Base-by-base conservation (phyloP, 1,284 basidiomycete genomes). In the Tilletia walkeri region DNA sequence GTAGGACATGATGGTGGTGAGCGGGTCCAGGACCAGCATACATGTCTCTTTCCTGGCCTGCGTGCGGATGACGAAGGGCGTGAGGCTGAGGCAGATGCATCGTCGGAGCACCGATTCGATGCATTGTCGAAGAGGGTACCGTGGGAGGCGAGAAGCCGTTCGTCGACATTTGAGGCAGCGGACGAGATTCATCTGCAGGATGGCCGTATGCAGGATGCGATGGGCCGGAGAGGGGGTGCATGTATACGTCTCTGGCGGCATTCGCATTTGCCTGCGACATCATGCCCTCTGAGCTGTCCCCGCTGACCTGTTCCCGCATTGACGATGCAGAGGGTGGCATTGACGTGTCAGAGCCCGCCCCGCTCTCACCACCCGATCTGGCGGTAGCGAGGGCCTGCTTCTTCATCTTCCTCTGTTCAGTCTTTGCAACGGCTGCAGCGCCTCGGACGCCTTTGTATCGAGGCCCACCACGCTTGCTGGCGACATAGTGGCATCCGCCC, bases 381-480 rank as follows among this genome's bases (percentile, higher is more conserved):
- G 56, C 18, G 4, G 56, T 30, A 7, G 56, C 56, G 7, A 53
- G 9, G 49, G 65, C 65, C 65, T 24, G n/a, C 39, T 66, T 59
- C 34, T 59, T 30, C 24, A 5, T 5, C 34, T 36, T 24, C 18
- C 24, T 48, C 66, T 67, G 66, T 18, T 67, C 45, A 12, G 66
- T 53, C 5, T 20, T 53, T 47, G 48, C 48, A 7, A 61, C 5
- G 38, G 77, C 76, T 30, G 76, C 77, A 9, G 72, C 72, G 24
- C 77, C 78, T 47, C 72, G 74, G 63, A 78, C 69, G 48, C 79
- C 79, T 70, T 80, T 80, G 75, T 76, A 79, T 16, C 79, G 69
- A 12, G 79, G 79, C 1, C 79, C 79, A 36, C 79, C 79, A 7
- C 79, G 72, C 65, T 78, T 79, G 67, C 73, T 75, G 16, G 77